These are phyloP conservation scores for Yamadazyma siamensis DNA, from an alignment of 1,139 yeast genomes.

Conservation along the genomic window DNA sequence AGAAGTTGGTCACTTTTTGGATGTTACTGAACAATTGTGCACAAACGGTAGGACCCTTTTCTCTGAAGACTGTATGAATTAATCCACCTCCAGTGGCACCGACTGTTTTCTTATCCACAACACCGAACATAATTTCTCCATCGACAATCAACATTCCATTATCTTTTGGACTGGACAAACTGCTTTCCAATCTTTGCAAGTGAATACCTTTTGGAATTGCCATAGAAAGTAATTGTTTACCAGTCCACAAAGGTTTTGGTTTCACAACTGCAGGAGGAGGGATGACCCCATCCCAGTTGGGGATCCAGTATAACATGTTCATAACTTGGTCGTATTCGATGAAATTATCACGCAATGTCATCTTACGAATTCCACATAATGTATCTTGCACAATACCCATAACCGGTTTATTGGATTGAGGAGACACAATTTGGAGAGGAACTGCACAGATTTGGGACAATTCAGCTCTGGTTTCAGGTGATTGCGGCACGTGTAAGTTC, in stretches of 20 bases:
- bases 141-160: constrained; percentile 89
- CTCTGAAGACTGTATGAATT: constrained; percentile 95
- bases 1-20: constrained; percentile 92
- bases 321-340: constrained; percentile 91
- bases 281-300: constrained; percentile 97
- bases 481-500: constrained; percentile 99
- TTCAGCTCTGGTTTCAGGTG: constrained; percentile 97
- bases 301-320: constrained; percentile 97
- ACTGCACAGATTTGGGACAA: constrained; percentile 93
- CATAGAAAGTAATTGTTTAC: constrained; percentile 89
- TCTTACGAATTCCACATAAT: constrained; percentile 91
- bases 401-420: constrained; percentile 97
- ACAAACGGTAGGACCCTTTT: constrained; percentile 89
- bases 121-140: constrained; percentile 96
- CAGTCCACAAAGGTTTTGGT: constrained; percentile 97
- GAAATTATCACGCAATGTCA: constrained; percentile 87
- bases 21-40: constrained; percentile 89
- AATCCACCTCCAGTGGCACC: constrained; percentile 99
- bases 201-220: constrained; percentile 96
- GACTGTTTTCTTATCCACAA: constrained; percentile 94
- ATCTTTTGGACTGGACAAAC: constrained; percentile 82
- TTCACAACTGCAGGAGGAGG: constrained; percentile 95
- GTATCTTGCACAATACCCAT: constrained; percentile 99
- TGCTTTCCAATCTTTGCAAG: constrained; percentile 85
- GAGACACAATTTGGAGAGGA: constrained; percentile 95